These are phyloP conservation scores for Populus tomentosa DNA, from an alignment of 441 rosid genomes.

Conservation along the genomic window DNA sequence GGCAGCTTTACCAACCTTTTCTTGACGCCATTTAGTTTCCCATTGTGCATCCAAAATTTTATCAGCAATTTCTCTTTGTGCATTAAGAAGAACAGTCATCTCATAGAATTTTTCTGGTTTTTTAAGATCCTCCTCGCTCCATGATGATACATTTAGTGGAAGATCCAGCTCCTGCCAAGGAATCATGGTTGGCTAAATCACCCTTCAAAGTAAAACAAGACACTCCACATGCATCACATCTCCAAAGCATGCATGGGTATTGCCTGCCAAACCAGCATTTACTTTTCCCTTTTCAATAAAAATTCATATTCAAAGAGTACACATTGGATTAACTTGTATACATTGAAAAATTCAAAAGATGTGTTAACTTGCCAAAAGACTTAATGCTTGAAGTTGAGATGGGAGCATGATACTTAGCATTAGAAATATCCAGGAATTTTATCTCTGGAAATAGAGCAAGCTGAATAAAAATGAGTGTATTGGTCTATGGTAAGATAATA, in stretches of 20 bases:
- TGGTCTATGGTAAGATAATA: no score
- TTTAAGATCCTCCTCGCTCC: conserved; percentile 87
- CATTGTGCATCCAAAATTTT: conserved; percentile 79
- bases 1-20: conserved; percentile 48
- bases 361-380: not conserved
- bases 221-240: not conserved
- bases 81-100: conserved; percentile 86
- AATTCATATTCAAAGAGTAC: not conserved
- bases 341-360: not conserved
- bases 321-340: not conserved
- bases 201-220: conserved; percentile 1
- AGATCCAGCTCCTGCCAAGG: conserved; percentile 66
- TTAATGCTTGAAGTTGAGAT: not conserved
- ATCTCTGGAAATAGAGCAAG: not conserved
- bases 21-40: conserved; percentile 89
- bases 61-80: conserved; percentile 86
- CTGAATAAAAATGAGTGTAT: not conserved
- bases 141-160: conserved; percentile 70
- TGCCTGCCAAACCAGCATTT: not conserved
- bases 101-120: conserved; percentile 68
- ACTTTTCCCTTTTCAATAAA: not conserved
- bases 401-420: not conserved
- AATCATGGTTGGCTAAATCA: conserved; percentile 20
- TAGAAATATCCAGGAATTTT: no score
- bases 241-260: not conserved